These are phyloP conservation scores for Fusarium anguioides DNA, from an alignment of 2,329 filamentous ascomycete species.

Conservation along the genomic window DNA sequence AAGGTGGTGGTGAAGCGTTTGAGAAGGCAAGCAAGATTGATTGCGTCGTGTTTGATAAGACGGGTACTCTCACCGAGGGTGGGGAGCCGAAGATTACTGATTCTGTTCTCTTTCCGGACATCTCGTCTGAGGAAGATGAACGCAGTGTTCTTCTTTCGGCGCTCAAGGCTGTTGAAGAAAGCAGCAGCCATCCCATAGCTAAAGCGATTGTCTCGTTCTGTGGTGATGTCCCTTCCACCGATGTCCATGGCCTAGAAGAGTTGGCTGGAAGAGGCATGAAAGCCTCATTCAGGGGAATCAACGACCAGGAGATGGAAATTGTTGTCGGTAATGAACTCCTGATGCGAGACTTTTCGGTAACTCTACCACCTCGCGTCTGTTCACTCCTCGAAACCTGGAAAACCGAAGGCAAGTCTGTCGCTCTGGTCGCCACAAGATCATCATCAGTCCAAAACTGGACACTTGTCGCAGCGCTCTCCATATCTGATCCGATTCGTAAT, in stretches of 20 bases:
- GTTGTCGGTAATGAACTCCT: conserved; percentile 79
- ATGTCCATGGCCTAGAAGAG: conserved; percentile 67
- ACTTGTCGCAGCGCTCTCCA: conserved; percentile 75
- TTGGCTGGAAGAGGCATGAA: conserved; percentile 77
- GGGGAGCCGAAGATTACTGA: conserved; percentile 78
- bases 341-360: conserved; percentile 64
- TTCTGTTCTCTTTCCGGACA: conserved; percentile 54
- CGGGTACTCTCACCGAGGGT: conserved; percentile 80
- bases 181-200: conserved; percentile 80
- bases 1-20: conserved; percentile 86
- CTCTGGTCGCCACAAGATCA: conserved; percentile 63
- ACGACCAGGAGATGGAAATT: conserved; percentile 56
- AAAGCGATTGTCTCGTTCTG: conserved; percentile 76
- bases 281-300: conserved; percentile 54
- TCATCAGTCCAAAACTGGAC: conserved; percentile 51
- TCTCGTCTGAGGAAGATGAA: conserved; percentile 33
- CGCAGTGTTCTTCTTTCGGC: conserved; percentile 60
- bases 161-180: conserved; percentile 72
- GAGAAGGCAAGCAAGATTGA: conserved; percentile 83
- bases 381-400: conserved; percentile 67
- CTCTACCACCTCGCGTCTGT: conserved; percentile 51
- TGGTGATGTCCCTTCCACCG: conserved; percentile 49
- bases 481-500: conserved; percentile 82
- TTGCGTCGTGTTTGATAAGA: conserved; percentile 89
- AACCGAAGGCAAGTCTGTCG: conserved; percentile 70